phyloP scores from a whole-genome alignment of 129 eudicot species.

The Flaveria linearis region DNA sequence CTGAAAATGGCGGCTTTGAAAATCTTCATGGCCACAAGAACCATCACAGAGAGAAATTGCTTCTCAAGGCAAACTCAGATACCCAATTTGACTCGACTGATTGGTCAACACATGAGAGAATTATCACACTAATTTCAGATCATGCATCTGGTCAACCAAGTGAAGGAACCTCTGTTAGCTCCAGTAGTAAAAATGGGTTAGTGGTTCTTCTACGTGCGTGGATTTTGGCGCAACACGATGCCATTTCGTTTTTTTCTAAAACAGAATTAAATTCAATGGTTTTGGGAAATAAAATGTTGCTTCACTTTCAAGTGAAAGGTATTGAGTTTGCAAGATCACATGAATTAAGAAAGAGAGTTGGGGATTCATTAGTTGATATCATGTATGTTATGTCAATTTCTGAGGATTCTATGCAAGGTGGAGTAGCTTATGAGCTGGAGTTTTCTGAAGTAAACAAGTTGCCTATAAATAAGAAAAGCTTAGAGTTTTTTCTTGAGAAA shows the following conservation, averaged over 20 bases:
- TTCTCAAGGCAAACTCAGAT: conserved; percentile 37
- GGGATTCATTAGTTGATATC: conserved; percentile 53
- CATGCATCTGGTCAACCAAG: conserved; percentile 38
- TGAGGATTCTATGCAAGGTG: conserved; percentile 50
- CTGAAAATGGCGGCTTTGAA: conserved; percentile 46
- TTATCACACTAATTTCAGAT: conserved; percentile 46
- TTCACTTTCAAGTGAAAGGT: conserved; percentile 59
- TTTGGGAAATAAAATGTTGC: conserved; percentile 66
- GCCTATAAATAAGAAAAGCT: conserved; percentile 38
- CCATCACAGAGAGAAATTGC: conserved; percentile 29
- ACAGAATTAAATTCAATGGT: conserved; percentile 55
- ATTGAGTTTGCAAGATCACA: conserved; percentile 32
- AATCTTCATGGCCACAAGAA: conserved; percentile 35
- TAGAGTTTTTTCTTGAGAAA: conserved; percentile 52
- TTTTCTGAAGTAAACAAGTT: conserved; percentile 38
- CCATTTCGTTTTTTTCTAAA: conserved; percentile 45
- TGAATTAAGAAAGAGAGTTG: conserved; percentile 37
- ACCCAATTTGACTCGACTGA: conserved; percentile 48
- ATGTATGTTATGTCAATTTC: conserved; percentile 59
- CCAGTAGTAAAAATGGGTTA: conserved; percentile 43
- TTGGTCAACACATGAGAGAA: conserved; percentile 65
- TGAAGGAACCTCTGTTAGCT: conserved; percentile 38
- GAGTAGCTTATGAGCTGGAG: conserved; percentile 59
- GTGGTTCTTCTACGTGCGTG: conserved; percentile 55
- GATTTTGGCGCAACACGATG: conserved; percentile 63